Evolutionary conservation across 352 stramenopile genomes (phyloP), one percentile per base, ranked within the genome.

Genomic region (Globisporangium orthogonon): DNA sequence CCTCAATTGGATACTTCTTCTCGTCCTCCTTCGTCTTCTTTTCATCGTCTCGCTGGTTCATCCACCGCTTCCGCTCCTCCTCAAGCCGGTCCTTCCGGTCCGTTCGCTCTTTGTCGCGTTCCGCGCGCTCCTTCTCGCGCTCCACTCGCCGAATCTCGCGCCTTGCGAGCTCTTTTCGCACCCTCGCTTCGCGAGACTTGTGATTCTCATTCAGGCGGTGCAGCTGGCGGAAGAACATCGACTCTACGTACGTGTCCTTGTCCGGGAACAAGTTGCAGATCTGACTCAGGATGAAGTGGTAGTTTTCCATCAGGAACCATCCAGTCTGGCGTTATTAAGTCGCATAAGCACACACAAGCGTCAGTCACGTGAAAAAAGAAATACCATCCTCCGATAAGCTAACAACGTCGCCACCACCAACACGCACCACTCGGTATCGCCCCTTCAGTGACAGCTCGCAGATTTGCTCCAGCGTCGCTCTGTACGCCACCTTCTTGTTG

Each of bases 261-360:
- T 91, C 78, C 0, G 74, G 58, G 30, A 90, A 88, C 33, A 94
- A 47, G 62, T 89, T 86, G 39, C 54, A 87, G 41, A 94, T 87
- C 57, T 94, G 84, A 33, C 73, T 74, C 39, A 74, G 67, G n/a
- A 94, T 87, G 35, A 94, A 94, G 7, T 79, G 70, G 39, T 78
- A 90, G 31, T 94, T 91, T 41, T 91, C 85, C 63, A 91, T 82
- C 50, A 94, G 63, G 60, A 94, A 94, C 78, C 82, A 90, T 11
- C 70, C 80, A 28, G 84, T 87, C 81, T 91, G 35, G 14, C 35
- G 35, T 46, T 35, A 53, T 35, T 2, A 58, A 29, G 65, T 39
- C 54, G 54, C 23, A 46, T 35, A 54, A 29, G 10, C 18, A 43
- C 23, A 45, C 7, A 39, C 28, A 63, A 44, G 67, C 52, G 61